Evolutionary conservation across 1,284 basidiomycete species (phyloP), one percentile per base, ranked within the genome.

Genomic region (Pseudozyma sp.): DNA sequence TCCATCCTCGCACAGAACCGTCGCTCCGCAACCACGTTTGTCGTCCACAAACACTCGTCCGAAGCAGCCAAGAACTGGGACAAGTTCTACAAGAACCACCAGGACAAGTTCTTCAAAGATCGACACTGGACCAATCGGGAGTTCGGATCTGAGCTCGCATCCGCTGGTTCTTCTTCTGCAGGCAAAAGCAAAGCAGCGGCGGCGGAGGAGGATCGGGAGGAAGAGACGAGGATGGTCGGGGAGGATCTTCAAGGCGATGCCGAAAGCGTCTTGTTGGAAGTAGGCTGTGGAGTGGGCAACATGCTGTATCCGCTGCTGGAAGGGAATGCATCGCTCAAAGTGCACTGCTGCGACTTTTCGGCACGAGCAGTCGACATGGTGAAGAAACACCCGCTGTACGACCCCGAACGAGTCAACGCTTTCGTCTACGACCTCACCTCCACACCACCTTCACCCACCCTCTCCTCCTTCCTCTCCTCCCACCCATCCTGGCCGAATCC

Each of bases 81-180:
- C 68, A 67, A 78, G 39, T 85, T 85, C 56, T 85, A 85, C 74
- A 84, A 84, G 53, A 65, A 65, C 31, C 79, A 82, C 49, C 67
- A 72, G 47, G 79, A 77, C 52, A 68, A 66, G 14, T 86, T 86
- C 59, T 86, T 85, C 78, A 85, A 85, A 55, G 79, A 85, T 43
- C 75, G 85, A 4, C 82, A 85, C 54, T 86, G 85, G 85, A 85
- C 81, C 0, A 59, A 69, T n/a, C 60, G 76, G 2, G 85, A 85
- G 54, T 85, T 84, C 54, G 64, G 49, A 0, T 34, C 47, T 24
- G 47, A 57, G 39, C 54, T 56, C 49, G 50, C 24, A 14, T 8
- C 14, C 16, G 16, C n/a, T 17, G 7, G 31, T 56, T 50, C 69
- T 11, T 39, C 58, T 24, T 9, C 17, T 5, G 4, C 19, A 24